These are phyloP conservation scores for Collybiopsis luxurians DNA, from an alignment of 768 basidiomycete species.

Conservation along the genomic window DNA sequence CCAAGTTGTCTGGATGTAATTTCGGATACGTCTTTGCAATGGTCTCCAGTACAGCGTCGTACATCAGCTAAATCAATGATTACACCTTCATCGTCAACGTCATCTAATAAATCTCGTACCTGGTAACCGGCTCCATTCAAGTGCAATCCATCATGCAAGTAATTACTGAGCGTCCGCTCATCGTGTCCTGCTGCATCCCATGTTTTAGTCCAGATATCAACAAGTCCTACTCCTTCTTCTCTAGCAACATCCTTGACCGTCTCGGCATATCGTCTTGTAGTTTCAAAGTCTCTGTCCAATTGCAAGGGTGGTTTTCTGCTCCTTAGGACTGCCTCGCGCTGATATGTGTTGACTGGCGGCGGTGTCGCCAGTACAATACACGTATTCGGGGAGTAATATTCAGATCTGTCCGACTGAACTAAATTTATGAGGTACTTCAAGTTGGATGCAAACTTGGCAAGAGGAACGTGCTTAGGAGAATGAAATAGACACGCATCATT, in stretches of 20 bases:
- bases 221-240: constrained; percentile 53
- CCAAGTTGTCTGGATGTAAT: constrained; percentile 61
- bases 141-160: constrained; percentile 78
- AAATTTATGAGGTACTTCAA: constrained; percentile 59
- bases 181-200: constrained; percentile 70
- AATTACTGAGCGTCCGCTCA: constrained; percentile 48
- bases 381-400: constrained; percentile 68
- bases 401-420: constrained; percentile 59
- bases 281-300: constrained; percentile 60
- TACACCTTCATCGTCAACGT: too few relatives aligned
- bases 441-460: constrained; percentile 62
- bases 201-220: constrained; percentile 75
- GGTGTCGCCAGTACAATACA: constrained; percentile 81
- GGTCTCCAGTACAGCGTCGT: constrained; percentile 54
- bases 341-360: constrained; percentile 73
- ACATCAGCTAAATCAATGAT: constrained; percentile 63
- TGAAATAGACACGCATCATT: constrained; percentile 78
- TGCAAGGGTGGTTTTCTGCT: constrained; percentile 46
- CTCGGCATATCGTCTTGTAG: constrained; percentile 67
- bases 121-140: constrained; percentile 71
- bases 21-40: constrained; percentile 64
- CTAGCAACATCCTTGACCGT: constrained; percentile 62
- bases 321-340: constrained; percentile 49
- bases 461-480: constrained; percentile 74
- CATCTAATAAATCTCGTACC: constrained; percentile 49